Conservation (phyloP, 768 basidiomycete species). For the Saitozyma sp. region DNA sequence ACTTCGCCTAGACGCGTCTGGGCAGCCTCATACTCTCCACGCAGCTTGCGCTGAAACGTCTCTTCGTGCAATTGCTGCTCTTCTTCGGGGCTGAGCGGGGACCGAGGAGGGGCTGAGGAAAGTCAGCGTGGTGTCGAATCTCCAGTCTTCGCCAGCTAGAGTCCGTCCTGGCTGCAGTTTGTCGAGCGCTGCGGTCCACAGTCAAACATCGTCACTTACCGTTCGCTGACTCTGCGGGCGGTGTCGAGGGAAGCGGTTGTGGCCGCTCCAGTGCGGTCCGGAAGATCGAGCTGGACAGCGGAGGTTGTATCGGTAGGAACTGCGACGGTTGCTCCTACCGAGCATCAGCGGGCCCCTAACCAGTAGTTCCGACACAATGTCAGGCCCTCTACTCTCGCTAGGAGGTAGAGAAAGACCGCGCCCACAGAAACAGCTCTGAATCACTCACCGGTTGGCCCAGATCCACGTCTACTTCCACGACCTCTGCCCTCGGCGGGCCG, state of each 20-base stretch:
- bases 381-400: not conserved
- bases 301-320: not conserved
- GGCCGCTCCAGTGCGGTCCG: not conserved
- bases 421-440: too few species aligned
- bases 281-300: slow-evolving; percentile 6
- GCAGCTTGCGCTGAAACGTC: slow-evolving; percentile 66
- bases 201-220: too few species aligned
- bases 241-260: too few species aligned
- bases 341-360: too few species aligned
- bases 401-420: not conserved
- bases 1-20: slow-evolving; percentile 65
- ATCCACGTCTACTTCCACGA: slow-evolving; percentile 30
- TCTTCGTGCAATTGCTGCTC: slow-evolving; percentile 72
- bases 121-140: too few species aligned
- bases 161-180: too few species aligned
- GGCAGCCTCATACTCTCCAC: slow-evolving; percentile 75
- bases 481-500: slow-evolving; percentile 26
- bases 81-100: slow-evolving; percentile 57
- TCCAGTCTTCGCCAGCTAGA: too few species aligned
- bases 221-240: too few species aligned
- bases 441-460: slow-evolving; percentile 1
- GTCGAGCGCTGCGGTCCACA: too few species aligned
- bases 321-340: not conserved
- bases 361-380: not conserved
- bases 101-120: not conserved